Percentiles rank a stretch among this genome's conserved stretches.
These are phyloP conservation scores for Ogataea glucozyma DNA, from an alignment of 805 yeast genomes.

Conservation along the genomic window DNA sequence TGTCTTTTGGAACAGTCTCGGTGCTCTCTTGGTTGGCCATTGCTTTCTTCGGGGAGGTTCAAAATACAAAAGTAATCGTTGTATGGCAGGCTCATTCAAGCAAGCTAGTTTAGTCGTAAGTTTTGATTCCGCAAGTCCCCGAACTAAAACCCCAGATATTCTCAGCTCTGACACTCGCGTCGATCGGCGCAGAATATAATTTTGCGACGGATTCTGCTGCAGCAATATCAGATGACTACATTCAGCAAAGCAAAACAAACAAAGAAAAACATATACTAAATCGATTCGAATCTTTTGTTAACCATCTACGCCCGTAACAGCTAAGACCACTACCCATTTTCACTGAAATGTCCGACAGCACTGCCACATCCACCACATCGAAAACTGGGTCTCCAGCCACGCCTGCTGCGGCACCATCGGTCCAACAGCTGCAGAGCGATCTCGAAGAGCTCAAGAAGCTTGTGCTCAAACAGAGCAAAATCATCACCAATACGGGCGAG, in stretches of 20 bases:
- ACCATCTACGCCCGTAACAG: no score
- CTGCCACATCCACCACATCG: neutral
- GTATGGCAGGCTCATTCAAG: no score
- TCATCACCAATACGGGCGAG: conserved; percentile 77
- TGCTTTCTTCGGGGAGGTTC: no score
- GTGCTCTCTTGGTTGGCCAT: neutral
- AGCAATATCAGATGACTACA: no score
- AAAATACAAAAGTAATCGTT: no score
- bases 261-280: no score
- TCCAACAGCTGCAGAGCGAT: conserved; percentile 41
- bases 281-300: no score
- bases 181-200: neutral
- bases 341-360: neutral
- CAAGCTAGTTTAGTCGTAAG: no score
- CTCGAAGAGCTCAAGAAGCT: conserved; percentile 52
- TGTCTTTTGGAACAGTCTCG: neutral
- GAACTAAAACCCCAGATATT: neutral
- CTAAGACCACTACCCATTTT: no score
- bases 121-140: no score
- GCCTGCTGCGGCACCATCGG: conserved; percentile 6
- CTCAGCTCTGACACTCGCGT: neutral
- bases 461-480: conserved; percentile 63
- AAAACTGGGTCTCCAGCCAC: neutral
- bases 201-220: neutral
- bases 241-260: no score